Base-by-base conservation (phyloP, 208 protist species). In the Phytomonas francai region DNA sequence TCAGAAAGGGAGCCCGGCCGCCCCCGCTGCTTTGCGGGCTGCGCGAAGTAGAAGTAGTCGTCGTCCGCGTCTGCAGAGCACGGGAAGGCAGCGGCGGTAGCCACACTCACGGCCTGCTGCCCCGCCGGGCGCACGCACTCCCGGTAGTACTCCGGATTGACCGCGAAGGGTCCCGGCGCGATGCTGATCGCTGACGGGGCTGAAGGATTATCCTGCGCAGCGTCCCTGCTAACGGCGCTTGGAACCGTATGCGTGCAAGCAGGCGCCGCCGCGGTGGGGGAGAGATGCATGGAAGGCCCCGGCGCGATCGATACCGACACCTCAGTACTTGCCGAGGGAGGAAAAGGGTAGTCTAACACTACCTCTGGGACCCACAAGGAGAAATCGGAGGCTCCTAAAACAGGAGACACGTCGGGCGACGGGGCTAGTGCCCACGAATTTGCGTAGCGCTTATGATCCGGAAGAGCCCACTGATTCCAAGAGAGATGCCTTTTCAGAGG, bases 21-120 rank as follows among this genome's bases (percentile, higher is more conserved):
- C 34, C 73, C 42, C 4, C 62, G 49, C 33, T 58, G 34, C 39
- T 65, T 56, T 11, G 56, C 67, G 14, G 60, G 65, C 0, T 71
- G 77, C n/a, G 85, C 89, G 79, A 92, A 94, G 76, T 88, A 89
- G 58, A 92, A 92, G 73, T 94, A 92, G 74, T 92, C 86, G 25
- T 92, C 86, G 27, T 91, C 84, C 42, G 81, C 75, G 27, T 87
- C 75, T 2, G 77, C 67, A 72, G 76, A 82, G n/a, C 65, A 65
- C 51, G 59, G 66, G 16, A 27, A 57, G 45, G 58, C 59, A 28
- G 32, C 66, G 4, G 3, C 36, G 7, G 19, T 25, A 4, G 33
- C 49, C 5, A 7, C 31, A 2, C 61, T 31, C 7, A 45, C 22
- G 3, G 62, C 56, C n/a, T 68, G 32, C 12, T 31, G 57, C 32